Evolutionary conservation across 768 basidiomycete species (phyloP), one percentile per base, ranked within the genome.

Genomic region (Termitomyces sp.): DNA sequence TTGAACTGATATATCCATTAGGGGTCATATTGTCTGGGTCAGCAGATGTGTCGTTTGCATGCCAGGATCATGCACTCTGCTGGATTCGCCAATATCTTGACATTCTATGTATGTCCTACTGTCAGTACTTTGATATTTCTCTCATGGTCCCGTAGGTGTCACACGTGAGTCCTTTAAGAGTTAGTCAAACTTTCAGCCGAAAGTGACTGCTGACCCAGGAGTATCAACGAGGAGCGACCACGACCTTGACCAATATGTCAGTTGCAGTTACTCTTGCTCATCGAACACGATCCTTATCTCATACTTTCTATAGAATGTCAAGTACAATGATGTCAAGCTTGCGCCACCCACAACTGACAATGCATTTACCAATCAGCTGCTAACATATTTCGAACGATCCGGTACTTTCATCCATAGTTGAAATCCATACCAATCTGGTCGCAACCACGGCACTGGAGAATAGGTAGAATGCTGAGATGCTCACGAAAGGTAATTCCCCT

Each of bases 241-340:
- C 65, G 22, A 64, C 65, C 14, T 60, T 66, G 35, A 60, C 63
- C 45, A 66, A 68, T 35, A 33, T 64, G 67, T 67, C 48, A 33
- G 32, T 33, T 33, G 11, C 38, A 53, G 35, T 4, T 32, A 44
- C 18, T 11, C 7, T 20, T n/a, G 32, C 35, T n/a, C 22, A 24
- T 3, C 18, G 2, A 5, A 52, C 26, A 26, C 41, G 3, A 16
- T 36, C 6, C 22, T 44, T 9, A n/a, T 26, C 11, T 24, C 20
- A n/a, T n/a, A 14, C 3, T 48, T 5, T 2, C 10, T n/a, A 14
- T 40, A 72, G 69, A 51, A 59, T 67, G 18, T 70, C 71, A 49
- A 71, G 70, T 3, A 65, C 65, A 16, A 68, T 70, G 67, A 63
- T 68, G 48, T 68, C 70, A 9, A 65, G 71, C 58, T 56, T 72